Conservation (phyloP, 2,329 filamentous ascomycete species). For the Trichoderma asperellum region DNA sequence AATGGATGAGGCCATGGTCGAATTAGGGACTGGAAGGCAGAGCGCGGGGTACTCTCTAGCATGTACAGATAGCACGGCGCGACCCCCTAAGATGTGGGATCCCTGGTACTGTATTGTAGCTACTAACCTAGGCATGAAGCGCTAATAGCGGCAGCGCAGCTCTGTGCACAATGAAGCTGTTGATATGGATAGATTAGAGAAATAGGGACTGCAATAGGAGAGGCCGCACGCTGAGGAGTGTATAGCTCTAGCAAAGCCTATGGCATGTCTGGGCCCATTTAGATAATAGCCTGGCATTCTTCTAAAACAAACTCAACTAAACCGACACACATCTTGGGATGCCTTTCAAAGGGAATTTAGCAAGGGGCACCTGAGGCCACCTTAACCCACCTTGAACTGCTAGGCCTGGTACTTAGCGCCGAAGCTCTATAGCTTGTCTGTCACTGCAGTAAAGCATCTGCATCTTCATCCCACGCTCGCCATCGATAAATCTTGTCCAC, state of each 20-base stretch:
- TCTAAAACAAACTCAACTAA: not conserved
- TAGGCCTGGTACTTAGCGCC: not conserved
- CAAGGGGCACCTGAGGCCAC: not conserved
- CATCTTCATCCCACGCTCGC: not conserved
- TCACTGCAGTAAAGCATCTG: not conserved
- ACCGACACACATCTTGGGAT: not conserved
- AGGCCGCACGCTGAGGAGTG: not conserved
- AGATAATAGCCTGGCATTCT: not conserved
- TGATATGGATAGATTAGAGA: not conserved
- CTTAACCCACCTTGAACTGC: not conserved
- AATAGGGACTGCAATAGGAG: not conserved
- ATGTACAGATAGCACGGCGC: constrained; percentile 4
- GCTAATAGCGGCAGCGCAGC: not conserved
- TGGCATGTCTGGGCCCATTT: not conserved
- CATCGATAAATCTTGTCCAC: not conserved
- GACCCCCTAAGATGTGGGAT: constrained; percentile 10
- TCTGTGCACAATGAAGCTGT: not conserved
- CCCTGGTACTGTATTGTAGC: not conserved
- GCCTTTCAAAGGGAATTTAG: not conserved
- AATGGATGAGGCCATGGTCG: constrained; percentile 20
- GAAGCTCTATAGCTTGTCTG: constrained; percentile 2
- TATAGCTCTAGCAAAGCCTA: not conserved
- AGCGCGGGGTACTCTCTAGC: constrained; percentile 25
- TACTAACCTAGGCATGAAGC: not conserved
- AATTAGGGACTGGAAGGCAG: constrained; percentile 5